phyloP scores from a whole-genome alignment of 1,139 yeast species.

The Candida smagusa region DNA sequence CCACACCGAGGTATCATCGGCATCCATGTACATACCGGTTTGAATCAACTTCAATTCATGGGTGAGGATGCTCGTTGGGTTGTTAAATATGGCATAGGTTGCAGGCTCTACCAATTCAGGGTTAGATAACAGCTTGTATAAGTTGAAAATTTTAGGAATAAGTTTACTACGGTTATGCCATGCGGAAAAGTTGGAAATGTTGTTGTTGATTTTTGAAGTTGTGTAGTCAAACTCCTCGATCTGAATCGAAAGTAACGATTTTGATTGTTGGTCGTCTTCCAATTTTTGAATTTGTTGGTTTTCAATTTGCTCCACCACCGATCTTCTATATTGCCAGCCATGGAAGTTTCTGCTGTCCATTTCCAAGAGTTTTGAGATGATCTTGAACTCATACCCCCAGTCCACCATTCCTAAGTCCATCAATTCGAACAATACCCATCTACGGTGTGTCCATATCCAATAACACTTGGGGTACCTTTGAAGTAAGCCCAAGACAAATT shows the following conservation, averaged over 20 bases:
- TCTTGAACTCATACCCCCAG: conserved; percentile 67
- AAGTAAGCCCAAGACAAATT: conserved; percentile 57
- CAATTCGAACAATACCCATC: conserved; percentile 69
- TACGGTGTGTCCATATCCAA: conserved; percentile 95
- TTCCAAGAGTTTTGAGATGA: conserved; percentile 66
- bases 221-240: conserved; percentile 71
- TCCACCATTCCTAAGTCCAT: conserved; percentile 44
- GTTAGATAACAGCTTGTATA: conserved; percentile 3
- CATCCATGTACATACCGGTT: conserved; percentile 88
- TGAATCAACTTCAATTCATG: conserved; percentile 68
- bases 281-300: conserved; percentile 9
- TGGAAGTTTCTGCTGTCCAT: conserved; percentile 84
- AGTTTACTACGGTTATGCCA: conserved; percentile 89
- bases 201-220: conserved; percentile 69
- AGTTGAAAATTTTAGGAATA: conserved; percentile 48
- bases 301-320: conserved; percentile 56
- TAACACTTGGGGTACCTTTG: conserved; percentile 80
- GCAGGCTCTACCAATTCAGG: conserved; percentile 13
- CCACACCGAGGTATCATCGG: conserved; percentile 94
- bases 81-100: conserved; percentile 16
- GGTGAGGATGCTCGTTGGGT: conserved; percentile 36
- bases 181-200: conserved; percentile 91
- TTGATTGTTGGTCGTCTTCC: background rate
- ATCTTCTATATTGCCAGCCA: conserved; percentile 93
- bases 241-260: conserved; percentile 23